phyloP scores from a whole-genome alignment of 345 rosid genomes.

The Tarenaya hassleriana region DNA sequence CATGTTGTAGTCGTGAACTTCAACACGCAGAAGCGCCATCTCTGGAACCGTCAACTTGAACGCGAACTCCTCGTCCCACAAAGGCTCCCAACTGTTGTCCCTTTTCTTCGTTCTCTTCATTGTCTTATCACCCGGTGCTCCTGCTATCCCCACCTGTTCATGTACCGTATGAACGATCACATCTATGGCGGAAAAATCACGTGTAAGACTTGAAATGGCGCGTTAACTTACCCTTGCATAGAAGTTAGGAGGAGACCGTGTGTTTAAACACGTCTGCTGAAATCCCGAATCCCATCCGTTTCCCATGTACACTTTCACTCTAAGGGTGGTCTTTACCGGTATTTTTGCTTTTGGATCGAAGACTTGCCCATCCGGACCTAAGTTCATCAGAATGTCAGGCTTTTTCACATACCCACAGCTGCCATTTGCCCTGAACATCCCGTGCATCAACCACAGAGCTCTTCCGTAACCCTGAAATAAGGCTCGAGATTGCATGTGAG shows the following conservation, averaged over 20 bases:
- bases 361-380: slow-evolving; percentile 25
- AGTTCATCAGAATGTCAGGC: slow-evolving; percentile 47
- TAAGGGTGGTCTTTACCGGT: slow-evolving; percentile 40
- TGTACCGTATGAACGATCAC: no score
- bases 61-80: slow-evolving; percentile 62
- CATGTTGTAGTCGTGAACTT: slow-evolving; percentile 65
- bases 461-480: slow-evolving; percentile 53
- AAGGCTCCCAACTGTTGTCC: slow-evolving; percentile 57
- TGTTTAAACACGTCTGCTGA: slow-evolving; percentile 37
- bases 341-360: slow-evolving; percentile 43
- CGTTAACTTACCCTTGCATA: slow-evolving; percentile 43
- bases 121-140: slow-evolving; percentile 46
- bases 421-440: no score
- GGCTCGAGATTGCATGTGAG: not conserved
- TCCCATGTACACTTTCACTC: slow-evolving; percentile 63
- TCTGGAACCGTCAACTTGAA: slow-evolving; percentile 61
- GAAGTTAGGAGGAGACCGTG: slow-evolving; percentile 64
- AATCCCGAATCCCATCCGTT: slow-evolving; percentile 64
- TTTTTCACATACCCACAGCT: slow-evolving; percentile 72
- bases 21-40: slow-evolving; percentile 53
- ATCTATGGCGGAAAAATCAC: not conserved
- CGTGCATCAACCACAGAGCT: slow-evolving; percentile 77
- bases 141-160: slow-evolving; percentile 67
- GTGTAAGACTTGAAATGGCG: not conserved
- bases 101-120: slow-evolving; percentile 59